A percentile compares a stretch with the other conserved stretches of the same genome.
These are phyloP conservation scores for Dendrocalamus latiflorus DNA, from an alignment of 202 grass and related monocot genomes.

Conservation along the genomic window DNA sequence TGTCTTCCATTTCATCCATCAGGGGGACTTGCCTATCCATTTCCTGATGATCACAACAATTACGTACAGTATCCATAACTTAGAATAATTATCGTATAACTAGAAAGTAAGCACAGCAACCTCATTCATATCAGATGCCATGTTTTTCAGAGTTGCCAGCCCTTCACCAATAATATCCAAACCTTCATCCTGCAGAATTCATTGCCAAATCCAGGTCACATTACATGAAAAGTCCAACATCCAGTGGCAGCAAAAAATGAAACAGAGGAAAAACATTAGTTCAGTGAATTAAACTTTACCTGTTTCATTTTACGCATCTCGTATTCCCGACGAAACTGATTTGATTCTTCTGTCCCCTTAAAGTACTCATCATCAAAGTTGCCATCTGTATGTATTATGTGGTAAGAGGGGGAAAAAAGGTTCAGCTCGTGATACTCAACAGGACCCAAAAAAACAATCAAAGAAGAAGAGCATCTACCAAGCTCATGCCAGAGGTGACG, in stretches of 20 bases:
- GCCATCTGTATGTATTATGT: too few relatives aligned
- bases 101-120: slow-evolving; percentile 41
- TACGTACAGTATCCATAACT: not conserved
- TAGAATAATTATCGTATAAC: not conserved
- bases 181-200: slow-evolving; percentile 75
- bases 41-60: slow-evolving; percentile 56
- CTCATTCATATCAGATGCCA: slow-evolving; percentile 99
- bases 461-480: too few relatives aligned
- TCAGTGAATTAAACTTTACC: too few relatives aligned
- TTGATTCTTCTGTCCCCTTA: too few relatives aligned
- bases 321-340: too few relatives aligned
- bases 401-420: too few relatives aligned
- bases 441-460: too few relatives aligned
- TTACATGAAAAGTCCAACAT: not conserved
- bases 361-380: too few relatives aligned
- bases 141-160: slow-evolving; percentile 78
- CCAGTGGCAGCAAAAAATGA: not conserved
- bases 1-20: slow-evolving; percentile 97
- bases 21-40: slow-evolving; percentile 95
- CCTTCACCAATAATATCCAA: slow-evolving; percentile 89
- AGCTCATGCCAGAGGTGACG: too few relatives aligned
- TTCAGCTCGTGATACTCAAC: too few relatives aligned
- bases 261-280: not conserved
- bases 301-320: too few relatives aligned
- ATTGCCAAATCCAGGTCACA: not conserved